Base-by-base conservation (phyloP, 2,329 filamentous ascomycete species). In the Lithohypha guttulata region DNA sequence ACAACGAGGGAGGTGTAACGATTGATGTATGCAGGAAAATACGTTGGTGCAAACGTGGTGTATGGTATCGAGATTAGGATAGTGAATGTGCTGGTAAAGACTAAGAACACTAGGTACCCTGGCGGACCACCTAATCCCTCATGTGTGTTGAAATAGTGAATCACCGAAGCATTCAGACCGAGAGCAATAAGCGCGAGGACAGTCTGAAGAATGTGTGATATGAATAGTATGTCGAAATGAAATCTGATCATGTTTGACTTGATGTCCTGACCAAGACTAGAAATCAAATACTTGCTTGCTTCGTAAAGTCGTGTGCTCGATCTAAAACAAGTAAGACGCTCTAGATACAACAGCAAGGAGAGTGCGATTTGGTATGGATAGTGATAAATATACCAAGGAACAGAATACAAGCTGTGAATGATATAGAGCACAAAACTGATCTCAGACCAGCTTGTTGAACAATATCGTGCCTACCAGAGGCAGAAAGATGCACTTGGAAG, bases 71-170 rank as follows among this genome's bases (percentile, higher is more conserved):
- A 64, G 3, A 79, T 63, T 46, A 91, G 69, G 33, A 85, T 58
- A 2, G 84, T 81, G 82, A 84, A 93, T 50, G 86, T 66, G 27
- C 76, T 67, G 56, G 70, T 71, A 71, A 93, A 93, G 61, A 93
- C 68, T 61, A 89, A 71, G 65, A 91, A 93, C 62, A 79, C 77
- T 57, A 82, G 65, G 23, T 70, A 63, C 8, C 71, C 66, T 6
- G 80, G 77, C 23, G 63, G 39, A 11, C 41, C 8, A 38, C 28
- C 20, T 19, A 11, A 25, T 23, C 39, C 33, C 25, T 22, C 20
- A 22, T 45, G 35, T n/a, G 32, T 42, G 15, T 39, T 48, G 31
- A 39, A 37, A 28, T 43, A 23, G 14, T 33, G 40, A 29, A 37
- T 32, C 23, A 39, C 41, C 37, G 35, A 39, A 37, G 71, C 79